These are phyloP conservation scores for Cercophora scortea DNA, from an alignment of 495 filamentous ascomycete genomes.

Conservation along the genomic window DNA sequence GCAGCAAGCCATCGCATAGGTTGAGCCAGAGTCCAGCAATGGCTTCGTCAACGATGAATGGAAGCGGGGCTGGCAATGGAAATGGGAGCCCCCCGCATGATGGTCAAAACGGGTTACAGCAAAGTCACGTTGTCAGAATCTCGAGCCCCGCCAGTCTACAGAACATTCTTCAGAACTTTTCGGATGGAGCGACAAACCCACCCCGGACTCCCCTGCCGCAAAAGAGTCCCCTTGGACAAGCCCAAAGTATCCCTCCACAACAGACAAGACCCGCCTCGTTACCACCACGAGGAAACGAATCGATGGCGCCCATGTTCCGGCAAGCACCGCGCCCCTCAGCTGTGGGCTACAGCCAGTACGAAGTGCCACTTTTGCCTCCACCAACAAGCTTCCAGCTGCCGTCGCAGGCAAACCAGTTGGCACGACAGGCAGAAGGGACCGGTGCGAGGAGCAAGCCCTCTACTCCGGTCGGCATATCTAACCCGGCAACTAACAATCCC, in stretches of 20 bases:
- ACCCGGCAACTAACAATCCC: not conserved
- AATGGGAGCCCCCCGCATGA: not conserved
- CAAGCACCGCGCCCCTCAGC: too few relatives aligned
- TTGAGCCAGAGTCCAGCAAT: constrained; percentile 1
- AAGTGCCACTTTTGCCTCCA: not conserved
- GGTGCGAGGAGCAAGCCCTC: not conserved
- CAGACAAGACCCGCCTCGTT: too few relatives aligned
- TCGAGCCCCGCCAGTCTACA: constrained; percentile 15
- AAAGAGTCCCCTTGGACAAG: not conserved
- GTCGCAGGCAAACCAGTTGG: not conserved
- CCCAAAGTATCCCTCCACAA: too few relatives aligned
- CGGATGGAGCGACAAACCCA: not conserved
- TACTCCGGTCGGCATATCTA: not conserved
- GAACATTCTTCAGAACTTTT: constrained; percentile 8
- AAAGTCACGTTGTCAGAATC: not conserved
- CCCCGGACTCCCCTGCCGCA: not conserved
- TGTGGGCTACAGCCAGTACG: not conserved
- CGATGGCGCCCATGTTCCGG: too few relatives aligned
- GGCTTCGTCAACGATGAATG: not conserved
- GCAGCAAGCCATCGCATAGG: constrained; percentile 5
- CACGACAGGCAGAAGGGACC: not conserved
- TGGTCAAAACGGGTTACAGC: not conserved
- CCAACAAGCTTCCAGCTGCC: not conserved
- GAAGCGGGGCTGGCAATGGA: too few relatives aligned
- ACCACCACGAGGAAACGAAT: too few relatives aligned